A percentile compares a stretch with the other conserved stretches of the same genome.
Evolutionary conservation across 805 yeast genomes (phyloP).

Genomic region (Wickerhamiella lipophila): DNA sequence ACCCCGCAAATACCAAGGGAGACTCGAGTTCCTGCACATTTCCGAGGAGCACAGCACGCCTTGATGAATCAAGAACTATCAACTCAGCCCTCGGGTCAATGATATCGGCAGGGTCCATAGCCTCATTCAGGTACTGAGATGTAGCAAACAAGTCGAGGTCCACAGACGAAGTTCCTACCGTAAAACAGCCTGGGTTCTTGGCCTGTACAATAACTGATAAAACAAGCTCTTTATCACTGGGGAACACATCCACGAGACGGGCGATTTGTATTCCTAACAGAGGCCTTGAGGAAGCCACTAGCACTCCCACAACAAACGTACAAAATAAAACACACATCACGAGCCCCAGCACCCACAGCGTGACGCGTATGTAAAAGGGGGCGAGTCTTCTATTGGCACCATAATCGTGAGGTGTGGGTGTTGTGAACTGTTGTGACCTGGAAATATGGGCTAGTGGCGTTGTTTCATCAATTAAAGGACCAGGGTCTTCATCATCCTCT

Average conservation of each 20-base stretch:
- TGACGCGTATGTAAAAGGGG: conserved; percentile 22
- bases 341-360: conserved; percentile 26
- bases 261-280: conserved; percentile 51
- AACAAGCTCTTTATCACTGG: conserved; percentile 71
- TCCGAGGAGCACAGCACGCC: conserved; percentile 67
- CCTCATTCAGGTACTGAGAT: conserved; percentile 20
- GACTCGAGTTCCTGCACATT: conserved; percentile 53
- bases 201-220: conserved; percentile 70
- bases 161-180: conserved; percentile 47
- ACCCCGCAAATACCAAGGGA: conserved; percentile 64
- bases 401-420: conserved; percentile 38
- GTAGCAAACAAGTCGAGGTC: conserved; percentile 71
- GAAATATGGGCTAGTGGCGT: conserved; percentile 23
- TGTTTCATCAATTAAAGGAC: conserved; percentile 36
- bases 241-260: conserved; percentile 56
- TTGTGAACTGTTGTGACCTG: not conserved
- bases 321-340: conserved; percentile 27
- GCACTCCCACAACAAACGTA: conserved; percentile 73
- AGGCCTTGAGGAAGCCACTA: conserved; percentile 78
- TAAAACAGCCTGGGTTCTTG: conserved; percentile 74
- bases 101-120: too few species aligned
- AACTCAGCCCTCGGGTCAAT: conserved; percentile 14
- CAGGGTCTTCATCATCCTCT: conserved; percentile 31
- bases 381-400: conserved; percentile 3
- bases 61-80: conserved; percentile 21